A percentile compares a stretch with the other conserved stretches of the same genome.
Evolutionary conservation across 148 eudicot genomes (phyloP).

Genomic region (Heliosperma pusillum): DNA sequence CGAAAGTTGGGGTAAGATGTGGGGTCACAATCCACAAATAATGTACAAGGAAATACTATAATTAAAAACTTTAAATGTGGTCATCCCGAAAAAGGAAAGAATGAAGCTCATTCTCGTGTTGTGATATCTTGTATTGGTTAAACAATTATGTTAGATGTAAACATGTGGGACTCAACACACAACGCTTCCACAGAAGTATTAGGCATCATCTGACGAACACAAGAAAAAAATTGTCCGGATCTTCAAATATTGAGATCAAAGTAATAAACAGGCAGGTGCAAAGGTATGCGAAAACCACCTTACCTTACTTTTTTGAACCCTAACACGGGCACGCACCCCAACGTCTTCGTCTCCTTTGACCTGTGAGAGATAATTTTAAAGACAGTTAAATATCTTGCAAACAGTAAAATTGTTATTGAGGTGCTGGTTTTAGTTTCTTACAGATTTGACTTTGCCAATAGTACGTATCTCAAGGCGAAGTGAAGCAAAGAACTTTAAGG

Average conservation of each 20-base stretch:
- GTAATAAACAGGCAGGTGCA: not conserved
- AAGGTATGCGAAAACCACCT: not conserved
- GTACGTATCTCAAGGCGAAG: constrained; percentile 95
- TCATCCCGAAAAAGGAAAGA: not conserved
- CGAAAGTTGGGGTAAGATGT: not conserved
- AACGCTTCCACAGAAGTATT: not conserved
- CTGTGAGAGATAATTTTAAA: constrained; percentile 27
- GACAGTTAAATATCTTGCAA: not conserved
- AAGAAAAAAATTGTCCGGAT: not conserved
- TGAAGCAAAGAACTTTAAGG: constrained; percentile 94
- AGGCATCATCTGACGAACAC: too few relatives aligned
- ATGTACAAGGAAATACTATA: not conserved
- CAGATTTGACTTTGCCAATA: constrained; percentile 92
- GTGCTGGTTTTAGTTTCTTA: constrained; percentile 37
- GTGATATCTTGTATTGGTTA: not conserved
- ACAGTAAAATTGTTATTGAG: not conserved
- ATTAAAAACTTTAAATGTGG: not conserved
- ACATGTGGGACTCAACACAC: not conserved
- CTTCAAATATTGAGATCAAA: not conserved
- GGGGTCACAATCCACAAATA: not conserved
- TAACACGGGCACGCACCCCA: constrained; percentile 88
- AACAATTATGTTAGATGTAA: not conserved
- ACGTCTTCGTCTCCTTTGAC: constrained; percentile 92
- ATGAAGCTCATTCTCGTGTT: not conserved
- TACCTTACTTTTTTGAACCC: constrained; percentile 99